Base-by-base conservation (phyloP, 108 stramenopile species). In the Fragilariopsis cylindrus region DNA sequence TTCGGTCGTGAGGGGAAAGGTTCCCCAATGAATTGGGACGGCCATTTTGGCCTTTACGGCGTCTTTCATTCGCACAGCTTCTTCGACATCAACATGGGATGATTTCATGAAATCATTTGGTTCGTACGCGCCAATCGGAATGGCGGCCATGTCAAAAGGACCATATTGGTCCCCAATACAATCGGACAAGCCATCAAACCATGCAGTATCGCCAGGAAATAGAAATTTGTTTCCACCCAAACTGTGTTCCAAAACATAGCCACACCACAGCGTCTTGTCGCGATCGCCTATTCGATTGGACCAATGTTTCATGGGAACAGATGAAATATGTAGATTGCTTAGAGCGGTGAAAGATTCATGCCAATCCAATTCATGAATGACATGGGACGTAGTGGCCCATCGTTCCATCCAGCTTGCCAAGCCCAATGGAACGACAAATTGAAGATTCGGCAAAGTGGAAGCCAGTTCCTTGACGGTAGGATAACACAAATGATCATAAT, bases 41-140 rank as follows among this genome's bases (percentile, higher is more conserved):
- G 89, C 81, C 45, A 75, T 81, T 16, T 74, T 57, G 2, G 78
- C 65, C 19, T 82, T 76, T 21, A 90, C 49, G 6, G 81, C 76
- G 58, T 86, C 64, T 65, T 92, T 89, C 4, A 96, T 89, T 12
- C 64, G 67, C 57, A 96, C 82, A 5, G 97, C 96, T 55, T 95
- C 97, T 3, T 76, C 70, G 7, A 95, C 93, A 85, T 92, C 71
- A 65, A 81, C 78, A 69, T 97, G 97, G 58, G 85, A 72, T 41
- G 85, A 78, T 52, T 75, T 69, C 94, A 96, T 97, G 76, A 97
- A 94, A 86, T 86, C 94, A 44, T 76, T 45, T 8, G 97, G 97
- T 70, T 80, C 79, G 76, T 98, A 97, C 1, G 97, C 97, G 12
- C 96, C 97, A 69, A 98, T 94, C n/a, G 97, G 96, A 46, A 98